A percentile compares a stretch with the other conserved stretches of the same genome.
These are phyloP conservation scores for Colletotrichum sp. DNA, from an alignment of 2,329 filamentous ascomycete species.

Conservation along the genomic window DNA sequence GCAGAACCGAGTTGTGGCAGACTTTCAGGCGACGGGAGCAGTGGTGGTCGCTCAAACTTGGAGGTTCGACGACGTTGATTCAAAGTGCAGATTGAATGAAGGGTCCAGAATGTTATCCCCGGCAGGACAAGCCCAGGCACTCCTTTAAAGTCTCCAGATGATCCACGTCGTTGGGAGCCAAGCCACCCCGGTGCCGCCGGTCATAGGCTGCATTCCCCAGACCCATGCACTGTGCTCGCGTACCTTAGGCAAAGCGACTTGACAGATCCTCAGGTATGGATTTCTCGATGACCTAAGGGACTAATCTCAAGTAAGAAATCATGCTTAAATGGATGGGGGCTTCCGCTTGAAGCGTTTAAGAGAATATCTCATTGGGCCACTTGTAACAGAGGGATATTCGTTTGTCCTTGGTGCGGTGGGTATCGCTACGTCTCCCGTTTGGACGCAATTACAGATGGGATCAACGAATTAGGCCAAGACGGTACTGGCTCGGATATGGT, in stretches of 20 bases:
- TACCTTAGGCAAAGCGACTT: background rate
- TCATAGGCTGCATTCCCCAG: background rate
- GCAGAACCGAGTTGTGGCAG: fast-evolving
- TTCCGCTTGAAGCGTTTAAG: too few relatives aligned
- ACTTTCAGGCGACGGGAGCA: background rate
- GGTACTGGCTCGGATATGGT: too few relatives aligned
- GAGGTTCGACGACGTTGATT: background rate
- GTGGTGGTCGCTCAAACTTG: background rate
- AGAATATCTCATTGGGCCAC: too few relatives aligned
- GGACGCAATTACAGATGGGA: background rate
- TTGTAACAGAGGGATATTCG: too few relatives aligned
- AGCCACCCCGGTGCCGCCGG: background rate
- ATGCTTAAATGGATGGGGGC: too few relatives aligned
- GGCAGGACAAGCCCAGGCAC: background rate
- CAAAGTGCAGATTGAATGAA: background rate
- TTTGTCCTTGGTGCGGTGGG: too few relatives aligned
- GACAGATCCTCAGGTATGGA: background rate
- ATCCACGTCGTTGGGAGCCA: background rate
- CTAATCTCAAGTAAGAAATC: background rate
- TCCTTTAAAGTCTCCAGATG: background rate
- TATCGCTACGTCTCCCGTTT: background rate
- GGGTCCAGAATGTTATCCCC: background rate
- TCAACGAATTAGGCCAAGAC: background rate
- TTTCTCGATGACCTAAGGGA: background rate
- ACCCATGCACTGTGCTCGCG: background rate